Base-by-base conservation (phyloP, 2,329 filamentous ascomycete genomes). In the Stachybotrys chartarum region DNA sequence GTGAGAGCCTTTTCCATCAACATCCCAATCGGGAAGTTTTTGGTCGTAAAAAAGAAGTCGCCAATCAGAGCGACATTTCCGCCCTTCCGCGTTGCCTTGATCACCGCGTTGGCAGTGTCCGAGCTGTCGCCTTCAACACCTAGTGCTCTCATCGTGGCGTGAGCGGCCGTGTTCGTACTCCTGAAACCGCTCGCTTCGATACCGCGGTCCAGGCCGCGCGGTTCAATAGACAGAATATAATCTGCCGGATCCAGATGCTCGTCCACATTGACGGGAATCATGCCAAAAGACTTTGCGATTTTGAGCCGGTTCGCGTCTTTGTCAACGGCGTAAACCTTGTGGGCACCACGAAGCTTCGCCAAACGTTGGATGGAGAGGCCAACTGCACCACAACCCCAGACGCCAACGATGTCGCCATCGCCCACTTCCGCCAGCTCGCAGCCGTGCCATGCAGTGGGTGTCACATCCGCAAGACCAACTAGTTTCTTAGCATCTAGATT, bases 391-490 rank as follows among this genome's bases (percentile, higher is more conserved):
- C 47, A 50, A 14, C 47, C 47, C 47, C 47, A 50, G 47, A 50
- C 47, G 47, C 47, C 47, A 50, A 50, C 47, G 30, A 50, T 24
- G 30, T 50, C 47, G 6, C 47, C 47, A 18, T 50, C 30, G 14
- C 47, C 47, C n/a, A 50, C 47, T 50, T 50, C 47, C 30, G 47
- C 47, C 47, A 50, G 47, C 47, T 50, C 47, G 30, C 24, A 18
- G 7, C 47, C 47, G 30, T 50, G 47, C 47, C 47, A 50, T 24
- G 47, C 47, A 17, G 47, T 50, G 30, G 47, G 47, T 30, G 47
- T 50, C 30, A 50, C 47, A 50, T 50, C 47, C n/a, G 47, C 47
- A 50, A 50, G 47, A 30, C n/a, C 47, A 50, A 50, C 47, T 24
- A 50, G 47, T 24, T 50, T 50, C 30, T 17, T 17, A 30, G 47